Evolutionary conservation across 2,329 filamentous ascomycete species (phyloP).

Genomic region (Verticillium tricorpus): DNA sequence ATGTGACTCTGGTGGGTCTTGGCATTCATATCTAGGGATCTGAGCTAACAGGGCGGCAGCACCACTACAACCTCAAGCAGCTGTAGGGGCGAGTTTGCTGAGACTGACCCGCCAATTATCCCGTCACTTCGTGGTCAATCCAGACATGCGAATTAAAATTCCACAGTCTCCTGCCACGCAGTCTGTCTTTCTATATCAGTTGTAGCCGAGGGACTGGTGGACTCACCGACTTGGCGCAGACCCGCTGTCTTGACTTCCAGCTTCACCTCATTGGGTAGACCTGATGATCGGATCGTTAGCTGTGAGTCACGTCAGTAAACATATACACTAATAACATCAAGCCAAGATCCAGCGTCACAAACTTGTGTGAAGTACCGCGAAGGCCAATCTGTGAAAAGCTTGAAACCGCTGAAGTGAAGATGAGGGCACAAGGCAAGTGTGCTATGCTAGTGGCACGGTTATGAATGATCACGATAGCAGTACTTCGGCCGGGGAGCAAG

Average conservation of each 20-base stretch:
- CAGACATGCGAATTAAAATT: too few species aligned
- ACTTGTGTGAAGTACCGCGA: too few species aligned
- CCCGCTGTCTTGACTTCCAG: too few species aligned
- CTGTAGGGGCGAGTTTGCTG: not conserved
- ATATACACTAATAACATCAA: not conserved
- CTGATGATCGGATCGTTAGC: not conserved
- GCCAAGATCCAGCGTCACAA: not conserved
- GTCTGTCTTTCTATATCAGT: too few species aligned
- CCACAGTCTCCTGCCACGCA: too few species aligned
- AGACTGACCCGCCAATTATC: not conserved
- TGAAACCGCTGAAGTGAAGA: not conserved
- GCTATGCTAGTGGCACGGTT: not conserved
- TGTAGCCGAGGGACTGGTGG: too few species aligned
- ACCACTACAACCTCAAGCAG: slow-evolving; percentile 10
- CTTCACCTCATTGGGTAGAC: too few species aligned
- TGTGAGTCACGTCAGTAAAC: not conserved
- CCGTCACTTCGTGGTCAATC: too few species aligned
- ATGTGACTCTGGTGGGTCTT: slow-evolving; percentile 26
- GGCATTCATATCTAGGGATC: not conserved
- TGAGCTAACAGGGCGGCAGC: not conserved
- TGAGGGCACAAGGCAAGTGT: not conserved
- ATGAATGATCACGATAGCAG: not conserved
- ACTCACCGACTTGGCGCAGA: too few species aligned
- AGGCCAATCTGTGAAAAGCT: not conserved
- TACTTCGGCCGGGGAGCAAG: too few species aligned